Evolutionary conservation across 2,329 filamentous ascomycete genomes (phyloP).

Genomic region (Chrysosporium queenslandicum): DNA sequence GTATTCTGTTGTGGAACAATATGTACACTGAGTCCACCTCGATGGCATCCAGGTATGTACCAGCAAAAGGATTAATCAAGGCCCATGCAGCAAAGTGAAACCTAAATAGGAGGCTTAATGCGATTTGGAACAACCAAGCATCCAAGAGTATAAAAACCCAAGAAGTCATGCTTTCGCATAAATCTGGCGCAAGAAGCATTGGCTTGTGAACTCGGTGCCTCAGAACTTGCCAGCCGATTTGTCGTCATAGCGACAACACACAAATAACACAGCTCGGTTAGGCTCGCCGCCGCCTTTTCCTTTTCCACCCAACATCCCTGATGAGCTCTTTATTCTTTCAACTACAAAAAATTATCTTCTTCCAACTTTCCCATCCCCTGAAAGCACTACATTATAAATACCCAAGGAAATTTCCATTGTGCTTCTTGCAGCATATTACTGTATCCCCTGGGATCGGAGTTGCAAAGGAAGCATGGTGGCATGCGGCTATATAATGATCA

Average conservation of each 20-base stretch:
- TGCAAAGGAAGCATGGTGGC: background rate
- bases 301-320: background rate
- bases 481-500: background rate
- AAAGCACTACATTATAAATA: no score
- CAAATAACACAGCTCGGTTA: constrained; percentile 2
- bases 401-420: background rate
- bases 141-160: no score
- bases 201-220: background rate
- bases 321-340: background rate
- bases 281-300: background rate
- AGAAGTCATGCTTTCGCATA: no score
- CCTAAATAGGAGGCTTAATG: no score
- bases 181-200: background rate
- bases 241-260: constrained; percentile 4
- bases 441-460: background rate
- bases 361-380: background rate
- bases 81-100: no score
- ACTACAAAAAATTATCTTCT: background rate
- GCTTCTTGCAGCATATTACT: background rate
- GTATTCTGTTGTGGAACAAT: no score
- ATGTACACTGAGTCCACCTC: no score
- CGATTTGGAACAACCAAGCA: no score
- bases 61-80: no score
- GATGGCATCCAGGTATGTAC: no score
- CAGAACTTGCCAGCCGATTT: background rate